A percentile compares a stretch with the other conserved stretches of the same genome.
Conservation (phyloP, 2,329 filamentous ascomycete species). For the Metarhizium humberi region DNA sequence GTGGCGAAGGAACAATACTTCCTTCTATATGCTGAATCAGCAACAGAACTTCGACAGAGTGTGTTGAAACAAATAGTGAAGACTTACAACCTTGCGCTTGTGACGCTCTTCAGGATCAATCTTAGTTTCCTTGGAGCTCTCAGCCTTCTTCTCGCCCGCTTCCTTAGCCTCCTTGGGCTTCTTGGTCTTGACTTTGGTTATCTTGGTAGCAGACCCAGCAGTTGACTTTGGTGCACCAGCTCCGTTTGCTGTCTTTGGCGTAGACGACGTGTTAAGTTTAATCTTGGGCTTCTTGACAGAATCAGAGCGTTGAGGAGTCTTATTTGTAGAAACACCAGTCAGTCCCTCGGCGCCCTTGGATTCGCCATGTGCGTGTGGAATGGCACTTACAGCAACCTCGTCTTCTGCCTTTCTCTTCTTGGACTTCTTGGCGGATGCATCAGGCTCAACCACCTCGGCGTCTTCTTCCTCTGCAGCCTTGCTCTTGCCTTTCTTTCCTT, state of each 20-base stretch:
- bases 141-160: constrained; percentile 47
- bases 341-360: neutral
- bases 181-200: constrained; percentile 47
- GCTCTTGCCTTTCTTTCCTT: constrained; percentile 35
- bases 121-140: constrained; percentile 45
- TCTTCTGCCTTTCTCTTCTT: constrained; percentile 86
- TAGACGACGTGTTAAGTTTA: constrained; percentile 53
- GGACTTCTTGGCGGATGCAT: constrained; percentile 51
- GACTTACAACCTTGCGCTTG: constrained; percentile 47
- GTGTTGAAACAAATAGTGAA: neutral
- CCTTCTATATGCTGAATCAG: constrained; percentile 36
- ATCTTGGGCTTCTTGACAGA: constrained; percentile 62
- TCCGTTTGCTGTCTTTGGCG: constrained; percentile 62
- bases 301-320: constrained; percentile 50
- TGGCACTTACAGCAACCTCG: constrained; percentile 41
- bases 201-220: constrained; percentile 42
- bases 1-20: constrained; percentile 88
- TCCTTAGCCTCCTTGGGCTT: constrained; percentile 42
- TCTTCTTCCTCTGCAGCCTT: constrained; percentile 49
- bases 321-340: neutral
- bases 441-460: constrained; percentile 52
- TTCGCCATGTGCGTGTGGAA: neutral
- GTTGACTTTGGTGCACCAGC: constrained; percentile 47
- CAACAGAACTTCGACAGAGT: neutral
- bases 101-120: constrained; percentile 48